These are phyloP conservation scores for Suaeda aralocaspica DNA, from an alignment of 148 eudicot genomes.

Conservation along the genomic window DNA sequence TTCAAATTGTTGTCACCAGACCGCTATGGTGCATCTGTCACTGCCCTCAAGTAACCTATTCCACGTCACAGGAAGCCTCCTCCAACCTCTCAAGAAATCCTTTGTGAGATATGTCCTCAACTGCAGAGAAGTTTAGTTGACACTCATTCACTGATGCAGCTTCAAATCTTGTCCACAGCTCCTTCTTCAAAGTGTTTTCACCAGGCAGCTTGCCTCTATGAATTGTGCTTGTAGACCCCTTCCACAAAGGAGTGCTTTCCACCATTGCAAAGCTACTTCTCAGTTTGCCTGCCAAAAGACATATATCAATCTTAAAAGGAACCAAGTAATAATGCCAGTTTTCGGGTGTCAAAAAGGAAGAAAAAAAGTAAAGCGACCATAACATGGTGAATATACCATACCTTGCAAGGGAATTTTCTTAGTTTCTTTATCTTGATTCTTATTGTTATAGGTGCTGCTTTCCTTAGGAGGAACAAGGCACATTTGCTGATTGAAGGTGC, in stretches of 20 bases:
- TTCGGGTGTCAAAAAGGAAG: no score
- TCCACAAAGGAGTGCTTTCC: slow-evolving; percentile 71
- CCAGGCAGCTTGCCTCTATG: slow-evolving; percentile 61
- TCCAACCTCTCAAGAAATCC: slow-evolving; percentile 84
- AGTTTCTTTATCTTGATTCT: slow-evolving; percentile 14
- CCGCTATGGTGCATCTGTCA: no score
- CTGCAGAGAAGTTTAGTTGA: slow-evolving; percentile 25
- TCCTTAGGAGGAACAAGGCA: slow-evolving; percentile 24
- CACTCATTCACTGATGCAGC: no score
- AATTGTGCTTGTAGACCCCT: slow-evolving; percentile 48
- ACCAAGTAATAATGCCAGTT: slow-evolving; percentile 1
- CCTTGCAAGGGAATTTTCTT: slow-evolving; percentile 25
- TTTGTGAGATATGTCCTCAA: slow-evolving; percentile 29
- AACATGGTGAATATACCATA: slow-evolving; percentile 4
- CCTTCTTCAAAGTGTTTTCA: slow-evolving; percentile 86
- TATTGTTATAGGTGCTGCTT: slow-evolving; percentile 12
- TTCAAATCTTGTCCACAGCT: slow-evolving; percentile 87
- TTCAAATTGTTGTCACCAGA: slow-evolving; percentile 88
- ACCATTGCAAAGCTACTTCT: slow-evolving; percentile 22
- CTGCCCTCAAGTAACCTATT: no score
- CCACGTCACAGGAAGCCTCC: slow-evolving; percentile 50
- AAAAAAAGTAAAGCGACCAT: neutral
- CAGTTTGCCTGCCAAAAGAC: slow-evolving; percentile 24
- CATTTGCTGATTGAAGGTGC: slow-evolving; percentile 28
- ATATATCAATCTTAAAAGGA: neutral